These are phyloP conservation scores for Lentinus polychrous DNA, from an alignment of 1,284 basidiomycete species.

Conservation along the genomic window DNA sequence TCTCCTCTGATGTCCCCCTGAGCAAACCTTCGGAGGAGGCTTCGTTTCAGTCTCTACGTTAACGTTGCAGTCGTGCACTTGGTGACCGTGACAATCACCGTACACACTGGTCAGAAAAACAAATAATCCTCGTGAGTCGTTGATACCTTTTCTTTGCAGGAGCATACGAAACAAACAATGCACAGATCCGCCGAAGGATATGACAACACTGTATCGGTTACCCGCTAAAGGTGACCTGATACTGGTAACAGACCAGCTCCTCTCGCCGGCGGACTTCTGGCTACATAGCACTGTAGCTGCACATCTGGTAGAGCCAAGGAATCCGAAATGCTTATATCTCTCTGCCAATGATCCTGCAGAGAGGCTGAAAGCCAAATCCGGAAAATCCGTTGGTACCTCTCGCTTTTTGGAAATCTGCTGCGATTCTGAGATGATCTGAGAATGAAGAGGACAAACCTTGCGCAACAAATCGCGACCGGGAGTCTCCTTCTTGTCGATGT, in stretches of 20 bases:
- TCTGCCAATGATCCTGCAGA: constrained; percentile 49
- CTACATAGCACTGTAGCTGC: constrained; percentile 44
- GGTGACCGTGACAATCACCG: too few species aligned
- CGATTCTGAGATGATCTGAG: not conserved
- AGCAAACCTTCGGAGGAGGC: too few species aligned
- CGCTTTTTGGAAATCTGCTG: not conserved
- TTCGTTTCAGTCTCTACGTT: too few species aligned
- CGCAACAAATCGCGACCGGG: constrained; percentile 34
- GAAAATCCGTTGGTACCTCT: constrained; percentile 45
- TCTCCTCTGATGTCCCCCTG: too few species aligned
- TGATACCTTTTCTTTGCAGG: too few species aligned
- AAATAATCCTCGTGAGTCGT: too few species aligned
- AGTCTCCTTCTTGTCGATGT: constrained; percentile 49
- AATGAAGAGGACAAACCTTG: constrained; percentile 47
- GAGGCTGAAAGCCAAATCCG: constrained; percentile 55
- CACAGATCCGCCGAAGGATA: too few species aligned
- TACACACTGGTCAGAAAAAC: too few species aligned
- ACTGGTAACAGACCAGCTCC: constrained; percentile 60
- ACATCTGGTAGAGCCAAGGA: constrained; percentile 42
- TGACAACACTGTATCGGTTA: constrained; percentile 28
- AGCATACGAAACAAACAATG: too few species aligned
- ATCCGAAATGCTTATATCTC: constrained; percentile 39
- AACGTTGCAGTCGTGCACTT: too few species aligned
- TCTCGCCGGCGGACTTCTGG: constrained; percentile 61
- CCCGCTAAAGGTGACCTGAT: constrained; percentile 39